Percentiles rank a stretch among this genome's conserved stretches.
Conservation (phyloP, 192 early-diverging fungal genomes). For the Coemansia sp. region DNA sequence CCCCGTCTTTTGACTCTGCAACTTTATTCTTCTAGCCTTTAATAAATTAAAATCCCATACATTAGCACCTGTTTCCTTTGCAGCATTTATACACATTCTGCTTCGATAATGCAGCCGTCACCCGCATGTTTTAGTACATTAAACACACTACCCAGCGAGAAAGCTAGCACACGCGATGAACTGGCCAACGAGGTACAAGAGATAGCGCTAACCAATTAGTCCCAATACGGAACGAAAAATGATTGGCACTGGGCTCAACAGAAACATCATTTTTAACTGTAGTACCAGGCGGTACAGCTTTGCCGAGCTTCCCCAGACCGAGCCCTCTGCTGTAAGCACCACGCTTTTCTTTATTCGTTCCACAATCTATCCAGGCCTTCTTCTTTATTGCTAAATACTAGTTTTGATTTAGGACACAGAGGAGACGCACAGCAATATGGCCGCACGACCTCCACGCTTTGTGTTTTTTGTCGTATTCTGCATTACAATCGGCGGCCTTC, state of each 20-base stretch:
- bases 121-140: not conserved
- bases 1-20: not conserved
- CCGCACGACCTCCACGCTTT: slow-evolving; percentile 37
- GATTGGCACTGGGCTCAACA: not conserved
- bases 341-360: slow-evolving; percentile 2
- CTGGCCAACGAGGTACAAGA: slow-evolving; percentile 28
- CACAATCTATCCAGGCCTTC: not conserved
- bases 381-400: not conserved
- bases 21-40: not conserved
- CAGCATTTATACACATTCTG: not conserved
- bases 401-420: not conserved
- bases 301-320: slow-evolving; percentile 18
- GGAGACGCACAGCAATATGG: slow-evolving; percentile 1
- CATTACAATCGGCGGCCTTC: slow-evolving; percentile 56
- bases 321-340: slow-evolving; percentile 24
- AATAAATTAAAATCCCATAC: not conserved
- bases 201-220: not conserved
- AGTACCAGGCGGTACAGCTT: not conserved
- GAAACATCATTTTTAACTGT: not conserved
- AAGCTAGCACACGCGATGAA: slow-evolving; percentile 6
- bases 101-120: not conserved
- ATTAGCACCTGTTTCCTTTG: not conserved
- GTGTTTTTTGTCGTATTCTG: slow-evolving; percentile 53
- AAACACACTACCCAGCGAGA: not conserved
- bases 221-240: not conserved